Evolutionary conservation across 2,329 filamentous ascomycete species (phyloP).

Genomic region (Fusarium floridanum): DNA sequence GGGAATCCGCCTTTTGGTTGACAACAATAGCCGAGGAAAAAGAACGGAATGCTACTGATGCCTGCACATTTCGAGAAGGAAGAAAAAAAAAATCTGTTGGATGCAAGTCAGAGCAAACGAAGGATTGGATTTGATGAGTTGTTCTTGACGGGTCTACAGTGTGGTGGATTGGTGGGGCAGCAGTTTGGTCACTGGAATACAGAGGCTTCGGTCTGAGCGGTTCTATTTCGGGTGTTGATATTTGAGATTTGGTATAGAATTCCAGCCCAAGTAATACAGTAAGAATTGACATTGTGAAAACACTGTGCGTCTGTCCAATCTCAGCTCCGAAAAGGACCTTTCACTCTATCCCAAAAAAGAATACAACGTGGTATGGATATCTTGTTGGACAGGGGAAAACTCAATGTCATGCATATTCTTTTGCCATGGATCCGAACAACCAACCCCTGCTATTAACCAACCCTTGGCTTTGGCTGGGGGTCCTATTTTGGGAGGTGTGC

Average conservation of each 20-base stretch:
- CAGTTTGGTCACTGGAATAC: background rate
- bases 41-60: background rate
- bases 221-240: constrained; percentile 1
- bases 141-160: background rate
- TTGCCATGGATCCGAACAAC: background rate
- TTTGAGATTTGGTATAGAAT: background rate
- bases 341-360: background rate
- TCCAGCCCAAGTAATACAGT: constrained; percentile 5
- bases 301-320: background rate
- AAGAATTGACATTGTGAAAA: background rate
- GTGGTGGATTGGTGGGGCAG: background rate
- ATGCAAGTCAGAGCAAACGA: background rate
- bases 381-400: background rate
- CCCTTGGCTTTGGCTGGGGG: background rate
- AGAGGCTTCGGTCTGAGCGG: background rate
- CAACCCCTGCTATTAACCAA: background rate
- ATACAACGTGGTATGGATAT: background rate
- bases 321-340: background rate
- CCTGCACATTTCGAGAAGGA: background rate
- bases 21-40: background rate
- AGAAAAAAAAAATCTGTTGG: background rate
- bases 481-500: constrained; percentile 2
- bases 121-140: background rate
- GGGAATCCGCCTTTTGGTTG: background rate
- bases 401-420: background rate